Base-by-base conservation (phyloP, 129 eudicot genomes). In the Tagetes patula region DNA sequence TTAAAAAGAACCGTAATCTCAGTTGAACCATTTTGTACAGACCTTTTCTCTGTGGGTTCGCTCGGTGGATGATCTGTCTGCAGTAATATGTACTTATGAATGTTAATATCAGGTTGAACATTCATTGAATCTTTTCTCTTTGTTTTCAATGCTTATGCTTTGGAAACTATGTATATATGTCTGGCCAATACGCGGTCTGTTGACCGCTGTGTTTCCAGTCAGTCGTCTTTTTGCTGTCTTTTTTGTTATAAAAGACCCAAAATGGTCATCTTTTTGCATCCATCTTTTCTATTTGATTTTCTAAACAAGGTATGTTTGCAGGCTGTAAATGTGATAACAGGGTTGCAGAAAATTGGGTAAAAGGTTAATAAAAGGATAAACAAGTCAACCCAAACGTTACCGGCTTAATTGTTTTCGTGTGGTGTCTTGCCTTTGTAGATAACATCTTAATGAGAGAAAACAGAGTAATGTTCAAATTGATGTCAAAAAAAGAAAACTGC, bases 21-120 rank as follows among this genome's bases (percentile, higher is more conserved):
- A 3, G 79, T 50, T 71, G 77, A 78, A 78, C 77, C 82, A 52
- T 64, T 77, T 53, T 84, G 89, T 87, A 84, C 93, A 84, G 87
- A 87, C 89, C 48, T 69, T 79, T 64, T 65, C 66, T 65, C 66
- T 60, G 39, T 58, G 8, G 81, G 78, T 70, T 77, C 82, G 62
- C 56, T 77, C 65, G 11, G 76, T 65, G 82, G 72, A 81, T 75
- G 77, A 70, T 83, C 75, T 75, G 79, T 79, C 56, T 70, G 62
- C 67, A 58, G 45, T 81, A 37, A 63, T 69, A 72, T 70, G 77
- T 77, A 67, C 71, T 52, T 82, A 75, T 79, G 81, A 63, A 80
- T 84, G 88, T 84, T 79, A 72, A 72, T 79, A 79, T 65, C 82
- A 79, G 78, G 74, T 72, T 79, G 73, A 72, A 72, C 82, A 79